Base-by-base conservation (phyloP, 2,329 filamentous ascomycete species). In the Annulohypoxylon truncatum region DNA sequence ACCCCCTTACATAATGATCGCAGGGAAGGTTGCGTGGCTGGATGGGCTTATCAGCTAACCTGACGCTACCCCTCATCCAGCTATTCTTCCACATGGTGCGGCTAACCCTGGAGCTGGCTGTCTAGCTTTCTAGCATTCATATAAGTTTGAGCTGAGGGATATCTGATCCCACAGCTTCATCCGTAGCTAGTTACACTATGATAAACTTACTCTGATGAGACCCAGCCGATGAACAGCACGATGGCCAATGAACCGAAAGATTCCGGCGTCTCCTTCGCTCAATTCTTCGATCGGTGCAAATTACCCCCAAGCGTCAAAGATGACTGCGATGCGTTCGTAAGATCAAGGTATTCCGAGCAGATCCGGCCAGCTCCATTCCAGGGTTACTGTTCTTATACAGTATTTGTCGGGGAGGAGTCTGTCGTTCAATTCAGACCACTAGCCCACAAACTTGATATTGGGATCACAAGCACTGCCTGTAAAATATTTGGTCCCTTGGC, bases 331-430 rank as follows among this genome's bases (percentile, higher is more conserved):
- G 66, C 69, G 2, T 79, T 82, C 50, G 75, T 78, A 12, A 64
- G 60, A 38, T 55, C 72, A 13, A 70, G 67, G 0, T 82, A 80
- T 51, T 76, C 79, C 0, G 66, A 64, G n/a, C 54, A 70, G 2
- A 72, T 82, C 24, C 66, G 69, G 2, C 76, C 80, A 2, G 76
- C 77, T 6, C 69, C 77, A 5, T 77, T 77, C 4, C 84, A 86
- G 67, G 84, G 84, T 15, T 85, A 83, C 66, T 87, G 84, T 67
- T 86, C 84, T 1, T 82, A 85, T 68, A 86, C 84, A 0, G 65
- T 86, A 5, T 73, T 77, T 22, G 74, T 83, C 13, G 79, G 78
- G 8, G 65, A 75, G 3, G 71, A 78, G n/a, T 71, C 65, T 10
- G 73, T 84, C 48, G 67, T 86, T 3, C 85, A 87, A 71, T 85